Base-by-base conservation (phyloP, 164 flowering plant genomes). In the Berberis thunbergii region DNA sequence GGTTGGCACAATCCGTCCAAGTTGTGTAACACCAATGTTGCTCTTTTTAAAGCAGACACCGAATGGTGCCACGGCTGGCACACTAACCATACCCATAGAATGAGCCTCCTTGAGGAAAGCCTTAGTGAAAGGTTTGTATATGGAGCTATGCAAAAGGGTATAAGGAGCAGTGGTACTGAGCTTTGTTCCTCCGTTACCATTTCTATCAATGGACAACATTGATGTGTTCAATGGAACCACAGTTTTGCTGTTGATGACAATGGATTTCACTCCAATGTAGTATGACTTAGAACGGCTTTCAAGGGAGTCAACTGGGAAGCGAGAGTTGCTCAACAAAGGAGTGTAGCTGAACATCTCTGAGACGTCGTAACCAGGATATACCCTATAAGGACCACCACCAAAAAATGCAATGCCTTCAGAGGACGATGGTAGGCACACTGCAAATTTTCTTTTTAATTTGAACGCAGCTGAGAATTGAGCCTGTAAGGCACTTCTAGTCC, bases 1-100 rank as follows among this genome's bases (percentile, higher is more conserved):
- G 7, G 38, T 4, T 1, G 84, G 84, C 49, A 81, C 84, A 0
- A 66, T 70, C 0, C 74, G 70, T 2, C 82, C 84, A 0, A 79
- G 59, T 26, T 79, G 41, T 0, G 81, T 76, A n/a, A 69, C 57
- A 0, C 7, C 59, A 7, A 77, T 13, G 38, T 52, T 61, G 43
- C 45, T 63, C 7, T 72, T 46, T 63, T 68, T 71, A 44, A 75
- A 81, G 46, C 82, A 81, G 0, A 52, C 68, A 2, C 63, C 73
- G 41, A 78, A 81, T 0, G 80, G 81, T 9, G 73, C 70, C 42
- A 78, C 79, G 0, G 74, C 40, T 0, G 69, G 57, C 10, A 71
- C 85, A 48, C 79, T 55, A 2, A 64, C 54, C 11, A 73, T 58
- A 1, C 60, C 26, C 26, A 26, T 26, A 26, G 26, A 26, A 26